These are phyloP conservation scores for Metarhizium guizhouense DNA, from an alignment of 2,329 filamentous ascomycete genomes.

Conservation along the genomic window DNA sequence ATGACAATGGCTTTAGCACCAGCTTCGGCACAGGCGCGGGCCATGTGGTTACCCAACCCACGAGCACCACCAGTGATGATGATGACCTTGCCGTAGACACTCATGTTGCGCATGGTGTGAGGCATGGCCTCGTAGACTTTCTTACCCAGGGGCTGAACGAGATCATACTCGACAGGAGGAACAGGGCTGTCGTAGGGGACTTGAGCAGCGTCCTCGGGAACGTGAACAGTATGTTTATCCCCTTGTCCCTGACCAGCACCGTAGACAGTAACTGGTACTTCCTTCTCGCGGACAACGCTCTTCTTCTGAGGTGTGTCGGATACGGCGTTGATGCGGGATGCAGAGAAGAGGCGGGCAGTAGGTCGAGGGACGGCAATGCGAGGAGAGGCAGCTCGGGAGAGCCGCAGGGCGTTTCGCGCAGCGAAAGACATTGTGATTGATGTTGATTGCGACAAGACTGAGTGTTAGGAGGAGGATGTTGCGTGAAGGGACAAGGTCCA, in stretches of 20 bases:
- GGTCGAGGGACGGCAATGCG: conserved; percentile 14
- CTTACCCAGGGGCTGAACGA: conserved; percentile 42
- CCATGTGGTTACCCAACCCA: conserved; percentile 72
- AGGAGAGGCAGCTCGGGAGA: conserved; percentile 22
- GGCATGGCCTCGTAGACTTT: conserved; percentile 48
- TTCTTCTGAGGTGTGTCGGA: conserved; percentile 35
- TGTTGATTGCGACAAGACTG: neutral
- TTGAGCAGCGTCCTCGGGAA: conserved; percentile 32
- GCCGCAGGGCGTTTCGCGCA: conserved; percentile 25
- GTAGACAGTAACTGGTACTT: conserved; percentile 49
- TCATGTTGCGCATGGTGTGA: conserved; percentile 60
- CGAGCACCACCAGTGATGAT: conserved; percentile 68
- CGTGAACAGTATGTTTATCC: conserved; percentile 48
- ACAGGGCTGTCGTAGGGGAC: conserved; percentile 31
- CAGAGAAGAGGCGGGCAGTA: conserved; percentile 23
- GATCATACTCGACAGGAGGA: conserved; percentile 34
- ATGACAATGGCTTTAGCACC: conserved; percentile 66
- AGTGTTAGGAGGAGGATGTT: neutral
- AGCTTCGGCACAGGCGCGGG: conserved; percentile 66
- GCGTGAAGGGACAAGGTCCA: neutral
- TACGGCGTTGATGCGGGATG: conserved; percentile 20
- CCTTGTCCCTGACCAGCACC: conserved; percentile 36
- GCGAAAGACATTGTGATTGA: conserved; percentile 25
- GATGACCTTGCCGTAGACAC: conserved; percentile 60
- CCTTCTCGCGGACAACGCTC: conserved; percentile 47